These are phyloP conservation scores for Gracilaria caudata DNA, from an alignment of 23 red algal species.

Conservation along the genomic window DNA sequence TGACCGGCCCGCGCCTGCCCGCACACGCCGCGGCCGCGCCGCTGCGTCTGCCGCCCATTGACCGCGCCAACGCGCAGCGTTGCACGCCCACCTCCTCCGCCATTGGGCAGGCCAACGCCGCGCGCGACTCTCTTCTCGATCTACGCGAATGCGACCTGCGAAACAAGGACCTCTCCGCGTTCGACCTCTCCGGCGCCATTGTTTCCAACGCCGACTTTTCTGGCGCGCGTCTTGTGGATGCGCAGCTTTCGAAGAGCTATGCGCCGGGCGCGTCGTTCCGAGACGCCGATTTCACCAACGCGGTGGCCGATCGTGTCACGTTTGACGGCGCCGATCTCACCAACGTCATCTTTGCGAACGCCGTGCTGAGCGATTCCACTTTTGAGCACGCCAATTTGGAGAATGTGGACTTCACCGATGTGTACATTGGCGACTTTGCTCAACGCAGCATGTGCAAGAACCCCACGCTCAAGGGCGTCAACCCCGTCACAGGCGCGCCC, in stretches of 20 bases:
- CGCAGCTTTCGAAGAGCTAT: conserved; percentile 81
- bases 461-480: conserved; percentile 71
- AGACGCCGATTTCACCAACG: conserved; percentile 76
- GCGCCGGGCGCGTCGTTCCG: conserved; percentile 54
- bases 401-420: conserved; percentile 90
- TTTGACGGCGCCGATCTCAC: conserved; percentile 87
- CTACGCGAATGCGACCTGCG: conserved; percentile 85
- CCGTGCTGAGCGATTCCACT: conserved; percentile 85
- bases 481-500: conserved; percentile 79
- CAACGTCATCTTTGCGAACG: conserved; percentile 76
- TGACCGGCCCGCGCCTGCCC: neutral
- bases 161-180: conserved; percentile 55
- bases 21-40: neutral
- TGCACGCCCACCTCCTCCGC: conserved; percentile 76
- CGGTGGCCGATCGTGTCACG: conserved; percentile 84
- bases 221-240: conserved; percentile 61
- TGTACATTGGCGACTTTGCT: conserved; percentile 94
- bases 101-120: conserved; percentile 96
- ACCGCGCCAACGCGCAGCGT: conserved; percentile 46
- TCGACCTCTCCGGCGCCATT: conserved; percentile 83
- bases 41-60: conserved; percentile 59
- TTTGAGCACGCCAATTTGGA: conserved; percentile 84
- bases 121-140: conserved; percentile 83
- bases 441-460: conserved; percentile 74
- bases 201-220: conserved; percentile 61